Conservation (phyloP, 768 basidiomycete species). For the Agrocybe praecox region DNA sequence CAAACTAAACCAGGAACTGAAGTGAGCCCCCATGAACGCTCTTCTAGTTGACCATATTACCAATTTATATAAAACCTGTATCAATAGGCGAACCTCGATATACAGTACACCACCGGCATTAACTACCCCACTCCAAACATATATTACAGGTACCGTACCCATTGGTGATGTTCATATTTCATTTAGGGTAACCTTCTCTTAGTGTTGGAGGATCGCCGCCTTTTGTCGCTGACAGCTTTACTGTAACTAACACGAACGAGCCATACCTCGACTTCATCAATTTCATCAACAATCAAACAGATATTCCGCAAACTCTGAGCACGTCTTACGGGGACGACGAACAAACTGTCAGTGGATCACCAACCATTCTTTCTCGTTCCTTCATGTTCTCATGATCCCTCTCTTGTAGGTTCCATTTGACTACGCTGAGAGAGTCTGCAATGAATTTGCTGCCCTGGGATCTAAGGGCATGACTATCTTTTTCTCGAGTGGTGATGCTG, state of each 20-base stretch:
- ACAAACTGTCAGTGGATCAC: conserved; percentile 28
- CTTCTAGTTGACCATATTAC: neutral
- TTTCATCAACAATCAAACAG: conserved; percentile 22
- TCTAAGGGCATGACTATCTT: conserved; percentile 59
- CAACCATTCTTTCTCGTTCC: conserved; percentile 24
- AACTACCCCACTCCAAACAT: conserved; percentile 61
- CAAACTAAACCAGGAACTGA: conserved; percentile 59
- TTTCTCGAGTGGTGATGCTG: conserved; percentile 59
- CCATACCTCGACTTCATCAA: conserved; percentile 37
- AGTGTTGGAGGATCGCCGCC: neutral
- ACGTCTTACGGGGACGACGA: conserved; percentile 47
- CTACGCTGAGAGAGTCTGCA: conserved; percentile 36
- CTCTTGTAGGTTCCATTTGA: neutral
- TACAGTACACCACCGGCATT: conserved; percentile 64
- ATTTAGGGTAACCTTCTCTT: conserved; percentile 13
- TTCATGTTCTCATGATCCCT: neutral
- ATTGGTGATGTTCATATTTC: conserved; percentile 22
- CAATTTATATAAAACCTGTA: neutral
- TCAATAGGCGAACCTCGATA: conserved; percentile 67
- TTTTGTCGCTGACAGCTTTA: neutral
- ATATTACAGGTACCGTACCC: conserved; percentile 48
- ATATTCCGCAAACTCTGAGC: conserved; percentile 40
- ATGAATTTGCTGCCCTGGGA: conserved; percentile 53
- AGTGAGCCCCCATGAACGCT: conserved; percentile 28
- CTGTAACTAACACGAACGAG: conserved; percentile 28